Conservation (phyloP, 495 filamentous ascomycete genomes). For the Neurospora sp. region DNA sequence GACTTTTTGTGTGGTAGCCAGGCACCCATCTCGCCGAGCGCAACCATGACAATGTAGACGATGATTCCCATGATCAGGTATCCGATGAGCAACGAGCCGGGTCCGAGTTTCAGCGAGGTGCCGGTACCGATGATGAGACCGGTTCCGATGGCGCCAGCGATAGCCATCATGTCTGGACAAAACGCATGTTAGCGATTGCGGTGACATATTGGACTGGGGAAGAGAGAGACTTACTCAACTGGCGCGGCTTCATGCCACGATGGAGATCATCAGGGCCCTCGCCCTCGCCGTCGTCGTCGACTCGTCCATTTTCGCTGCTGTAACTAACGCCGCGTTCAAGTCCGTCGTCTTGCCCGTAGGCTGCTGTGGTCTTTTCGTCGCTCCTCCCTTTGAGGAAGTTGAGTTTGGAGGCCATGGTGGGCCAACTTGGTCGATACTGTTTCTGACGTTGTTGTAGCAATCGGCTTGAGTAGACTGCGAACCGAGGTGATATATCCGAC, state of each 20-base stretch:
- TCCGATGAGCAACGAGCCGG: slow-evolving; percentile 61
- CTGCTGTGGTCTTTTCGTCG: slow-evolving; percentile 16
- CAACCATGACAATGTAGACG: slow-evolving; percentile 38
- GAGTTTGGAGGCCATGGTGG: slow-evolving; percentile 8
- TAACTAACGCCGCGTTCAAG: background rate
- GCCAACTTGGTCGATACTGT: background rate
- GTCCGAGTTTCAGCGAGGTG: slow-evolving; percentile 27
- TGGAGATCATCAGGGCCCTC: slow-evolving; percentile 20
- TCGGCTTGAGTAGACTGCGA: background rate
- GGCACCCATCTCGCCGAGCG: slow-evolving; percentile 51
- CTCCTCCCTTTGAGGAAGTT: slow-evolving; percentile 7
- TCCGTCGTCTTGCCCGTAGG: slow-evolving; percentile 8
- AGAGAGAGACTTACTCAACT: slow-evolving; percentile 17
- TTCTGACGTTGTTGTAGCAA: background rate
- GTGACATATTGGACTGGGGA: background rate
- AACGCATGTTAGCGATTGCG: background rate
- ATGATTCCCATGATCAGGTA: slow-evolving; percentile 41
- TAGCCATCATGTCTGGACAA: slow-evolving; percentile 52
- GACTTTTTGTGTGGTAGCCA: slow-evolving; percentile 54
- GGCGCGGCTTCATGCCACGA: slow-evolving; percentile 27
- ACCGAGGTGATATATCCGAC: background rate
- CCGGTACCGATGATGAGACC: slow-evolving; percentile 28
- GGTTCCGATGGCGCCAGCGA: slow-evolving; percentile 76
- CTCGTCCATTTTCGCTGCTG: slow-evolving; percentile 12
- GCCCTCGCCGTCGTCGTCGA: slow-evolving; percentile 8